Conservation (phyloP, 1,284 basidiomycete genomes). For the Albatrellus sp. region DNA sequence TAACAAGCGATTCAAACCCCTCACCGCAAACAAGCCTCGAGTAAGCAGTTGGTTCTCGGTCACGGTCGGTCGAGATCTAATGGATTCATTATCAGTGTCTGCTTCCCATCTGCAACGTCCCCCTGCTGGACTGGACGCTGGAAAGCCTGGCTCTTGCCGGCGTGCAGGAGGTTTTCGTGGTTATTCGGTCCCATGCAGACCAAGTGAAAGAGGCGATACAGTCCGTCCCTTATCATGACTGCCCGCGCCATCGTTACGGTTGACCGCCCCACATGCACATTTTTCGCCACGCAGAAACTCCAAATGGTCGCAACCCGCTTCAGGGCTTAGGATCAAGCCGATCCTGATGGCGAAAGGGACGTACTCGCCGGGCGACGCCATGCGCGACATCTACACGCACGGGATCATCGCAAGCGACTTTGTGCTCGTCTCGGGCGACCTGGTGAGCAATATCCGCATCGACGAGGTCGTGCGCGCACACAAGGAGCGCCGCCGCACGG, state of each 20-base stretch:
- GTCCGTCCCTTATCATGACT: conserved; percentile 31
- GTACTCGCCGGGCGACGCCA: conserved; percentile 87
- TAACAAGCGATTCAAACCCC: conserved; percentile 83
- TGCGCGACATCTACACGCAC: conserved; percentile 93
- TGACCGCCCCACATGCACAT: not conserved
- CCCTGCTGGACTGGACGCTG: conserved; percentile 91
- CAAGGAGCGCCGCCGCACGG: conserved; percentile 75
- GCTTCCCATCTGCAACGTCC: conserved; percentile 87
- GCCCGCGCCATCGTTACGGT: conserved; percentile 1
- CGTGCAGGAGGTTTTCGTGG: conserved; percentile 91
- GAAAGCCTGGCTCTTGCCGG: conserved; percentile 87
- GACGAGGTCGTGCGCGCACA: conserved; percentile 82
- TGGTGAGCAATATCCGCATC: conserved; percentile 89
- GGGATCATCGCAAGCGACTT: conserved; percentile 90
- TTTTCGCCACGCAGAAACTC: conserved; percentile 38
- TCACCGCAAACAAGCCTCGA: conserved; percentile 74
- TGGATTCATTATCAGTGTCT: conserved; percentile 49
- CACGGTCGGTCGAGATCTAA: not conserved
- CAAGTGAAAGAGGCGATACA: conserved; percentile 72
- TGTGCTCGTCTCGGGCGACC: conserved; percentile 87
- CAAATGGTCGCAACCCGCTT: conserved; percentile 67
- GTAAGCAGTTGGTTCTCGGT: conserved; percentile 27
- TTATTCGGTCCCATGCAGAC: conserved; percentile 80
- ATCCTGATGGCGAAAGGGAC: conserved; percentile 83
- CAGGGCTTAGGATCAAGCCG: conserved; percentile 77